These are phyloP conservation scores for Ogataea hybrid DNA, from an alignment of 1,139 yeast species.

Conservation along the genomic window DNA sequence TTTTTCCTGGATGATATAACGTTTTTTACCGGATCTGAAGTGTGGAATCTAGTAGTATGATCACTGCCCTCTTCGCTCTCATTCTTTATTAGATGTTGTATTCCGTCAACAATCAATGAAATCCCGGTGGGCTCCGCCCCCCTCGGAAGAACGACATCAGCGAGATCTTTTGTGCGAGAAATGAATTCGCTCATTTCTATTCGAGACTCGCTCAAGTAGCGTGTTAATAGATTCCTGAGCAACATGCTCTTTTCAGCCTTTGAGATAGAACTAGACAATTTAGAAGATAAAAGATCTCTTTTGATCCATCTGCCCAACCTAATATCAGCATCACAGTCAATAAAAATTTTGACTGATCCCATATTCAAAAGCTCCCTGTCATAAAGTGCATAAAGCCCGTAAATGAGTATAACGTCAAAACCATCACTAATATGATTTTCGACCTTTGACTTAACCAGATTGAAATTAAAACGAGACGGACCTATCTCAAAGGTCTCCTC, in stretches of 20 bases:
- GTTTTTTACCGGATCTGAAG: not conserved
- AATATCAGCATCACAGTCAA: slow-evolving; percentile 87
- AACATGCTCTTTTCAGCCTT: slow-evolving; percentile 21
- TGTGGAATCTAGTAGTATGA: slow-evolving; percentile 4
- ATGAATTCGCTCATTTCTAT: slow-evolving; percentile 76
- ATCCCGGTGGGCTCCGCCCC: slow-evolving; percentile 67
- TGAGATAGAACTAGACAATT: not conserved
- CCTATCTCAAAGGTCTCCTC: not conserved
- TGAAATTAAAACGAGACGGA: slow-evolving; percentile 41
- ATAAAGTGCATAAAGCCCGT: slow-evolving; percentile 80
- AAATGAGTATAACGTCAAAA: slow-evolving; percentile 52
- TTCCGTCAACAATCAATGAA: slow-evolving; percentile 72
- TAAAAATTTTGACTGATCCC: slow-evolving; percentile 68
- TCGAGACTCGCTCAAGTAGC: slow-evolving; percentile 65
- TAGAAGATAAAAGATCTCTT: slow-evolving; percentile 23
- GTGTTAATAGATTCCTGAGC: slow-evolving; percentile 52
- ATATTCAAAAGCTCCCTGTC: slow-evolving; percentile 55
- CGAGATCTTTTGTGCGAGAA: slow-evolving; percentile 70
- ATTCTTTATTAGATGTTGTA: slow-evolving; percentile 40
- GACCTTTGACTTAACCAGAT: slow-evolving; percentile 27
- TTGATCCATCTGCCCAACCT: slow-evolving; percentile 71
- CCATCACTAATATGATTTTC: slow-evolving; percentile 1
- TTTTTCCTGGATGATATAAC: slow-evolving; percentile 9
- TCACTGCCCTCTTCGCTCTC: slow-evolving; percentile 8
- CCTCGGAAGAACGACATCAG: slow-evolving; percentile 80